Evolutionary conservation across 257 asterid species (phyloP).

Genomic region (Euphrasia confusa): DNA sequence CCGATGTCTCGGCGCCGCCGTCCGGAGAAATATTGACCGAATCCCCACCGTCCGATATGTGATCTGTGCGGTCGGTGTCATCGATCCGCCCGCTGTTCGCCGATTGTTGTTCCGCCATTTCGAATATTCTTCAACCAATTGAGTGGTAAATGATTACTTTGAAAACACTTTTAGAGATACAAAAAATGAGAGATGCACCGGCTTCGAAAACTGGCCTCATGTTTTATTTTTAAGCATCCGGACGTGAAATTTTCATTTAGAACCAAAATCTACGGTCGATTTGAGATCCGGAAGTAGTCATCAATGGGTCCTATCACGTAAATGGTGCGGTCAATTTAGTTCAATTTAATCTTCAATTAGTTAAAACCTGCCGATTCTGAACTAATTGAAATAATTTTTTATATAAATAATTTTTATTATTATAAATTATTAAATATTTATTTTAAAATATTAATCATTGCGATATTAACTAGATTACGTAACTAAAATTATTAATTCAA

Average conservation of each 20-base stretch:
- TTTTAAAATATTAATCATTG: no score
- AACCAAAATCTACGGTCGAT: neutral
- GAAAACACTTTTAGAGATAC: constrained; percentile 20
- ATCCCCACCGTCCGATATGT: constrained; percentile 33
- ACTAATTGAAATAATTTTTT: no score
- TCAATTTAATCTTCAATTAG: no score
- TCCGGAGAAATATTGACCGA: constrained; percentile 27
- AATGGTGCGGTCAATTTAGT: no score
- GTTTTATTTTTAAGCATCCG: neutral
- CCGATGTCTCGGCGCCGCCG: constrained; percentile 28
- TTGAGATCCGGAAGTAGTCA: neutral
- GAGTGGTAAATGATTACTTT: neutral
- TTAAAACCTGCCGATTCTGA: no score
- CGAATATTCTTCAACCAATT: constrained; percentile 22
- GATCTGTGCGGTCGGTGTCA: constrained; percentile 42
- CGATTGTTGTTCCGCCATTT: constrained; percentile 44
- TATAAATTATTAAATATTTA: no score
- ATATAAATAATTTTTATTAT: no score
- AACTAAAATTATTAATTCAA: no score
- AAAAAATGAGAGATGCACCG: neutral
- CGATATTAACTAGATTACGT: no score
- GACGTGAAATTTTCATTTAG: neutral
- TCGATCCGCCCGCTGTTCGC: constrained; percentile 34
- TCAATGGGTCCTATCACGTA: neutral
- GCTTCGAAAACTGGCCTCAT: neutral